Evolutionary conservation across 176 grass and related monocot genomes (phyloP), one percentile per base, ranked within the genome.

Genomic region (Oryza rufipogon): DNA sequence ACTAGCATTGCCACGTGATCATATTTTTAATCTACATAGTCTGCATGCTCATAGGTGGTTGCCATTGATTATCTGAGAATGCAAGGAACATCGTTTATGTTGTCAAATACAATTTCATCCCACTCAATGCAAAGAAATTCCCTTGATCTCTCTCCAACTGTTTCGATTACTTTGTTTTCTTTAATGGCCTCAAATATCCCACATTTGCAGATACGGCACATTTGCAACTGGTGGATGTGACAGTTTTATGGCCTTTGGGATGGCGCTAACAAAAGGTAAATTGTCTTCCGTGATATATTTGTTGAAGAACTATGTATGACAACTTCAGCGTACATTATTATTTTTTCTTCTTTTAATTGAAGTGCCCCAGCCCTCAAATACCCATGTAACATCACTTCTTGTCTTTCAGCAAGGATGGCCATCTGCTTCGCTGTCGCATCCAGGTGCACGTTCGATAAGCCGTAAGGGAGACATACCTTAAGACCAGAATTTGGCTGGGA

Each of bases 171-270:
- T 60, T 47, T 54, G 17, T 58, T 84, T 36, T 89, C 52, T 14
- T 60, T 56, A 73, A 54, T 74, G 17, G 8, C 14, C 73, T 52
- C 71, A 54, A 12, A 48, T 54, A 78, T 66, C 34, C 47, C 9
- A 33, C 73, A 48, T 33, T 51, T 36, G 79, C 75, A 95, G 92
- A 28, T 88, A 92, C 81, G 92, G 85, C 70, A 92, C 87, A 17
- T 90, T 92, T 86, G 90, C 90, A 15, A 92, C 90, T 1, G 90
- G 90, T 60, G 92, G 92, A 58, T 90, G 87, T 80, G 92, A 92
- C 64, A 82, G 87, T 67, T 95, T 81, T 72, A 85, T 92, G 41
- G 78, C 79, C 75, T 88, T 11, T 92, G 93, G 90, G 93, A 92
- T 77, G 79, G 87, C 19, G 76, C 74, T 41, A 95, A 75, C 20